Evolutionary conservation across 768 basidiomycete species (phyloP).

Genomic region (Suillus subalutaceus): DNA sequence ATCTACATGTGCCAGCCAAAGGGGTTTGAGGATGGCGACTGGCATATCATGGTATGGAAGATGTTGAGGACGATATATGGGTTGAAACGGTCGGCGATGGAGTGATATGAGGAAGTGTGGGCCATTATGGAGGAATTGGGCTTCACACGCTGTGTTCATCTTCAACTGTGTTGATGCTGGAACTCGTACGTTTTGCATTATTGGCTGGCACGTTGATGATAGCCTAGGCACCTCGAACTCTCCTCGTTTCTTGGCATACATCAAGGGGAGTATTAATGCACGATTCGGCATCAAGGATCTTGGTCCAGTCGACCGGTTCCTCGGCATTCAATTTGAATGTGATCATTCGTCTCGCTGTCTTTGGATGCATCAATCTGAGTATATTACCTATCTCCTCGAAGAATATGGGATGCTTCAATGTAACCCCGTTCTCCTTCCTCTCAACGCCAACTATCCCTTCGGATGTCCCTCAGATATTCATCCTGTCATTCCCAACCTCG

Average conservation of each 20-base stretch:
- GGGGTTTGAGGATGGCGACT: too few relatives aligned
- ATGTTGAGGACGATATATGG: too few relatives aligned
- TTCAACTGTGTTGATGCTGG: too few relatives aligned
- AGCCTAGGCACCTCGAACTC: neutral
- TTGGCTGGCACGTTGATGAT: neutral
- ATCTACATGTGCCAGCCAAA: too few relatives aligned
- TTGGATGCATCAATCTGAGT: neutral
- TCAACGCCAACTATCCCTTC: neutral
- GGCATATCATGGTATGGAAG: too few relatives aligned
- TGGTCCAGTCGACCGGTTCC: neutral
- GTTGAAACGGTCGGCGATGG: too few relatives aligned
- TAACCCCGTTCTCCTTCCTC: neutral
- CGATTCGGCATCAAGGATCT: neutral
- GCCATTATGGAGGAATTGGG: too few relatives aligned
- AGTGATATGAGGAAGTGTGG: too few relatives aligned
- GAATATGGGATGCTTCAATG: slow-evolving; percentile 38
- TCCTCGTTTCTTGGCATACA: neutral
- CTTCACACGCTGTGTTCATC: too few relatives aligned
- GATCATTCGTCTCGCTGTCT: neutral
- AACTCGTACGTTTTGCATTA: neutral
- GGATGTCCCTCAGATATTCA: fast-evolving
- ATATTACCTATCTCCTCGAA: neutral
- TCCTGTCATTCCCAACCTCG: neutral
- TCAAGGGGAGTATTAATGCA: neutral
- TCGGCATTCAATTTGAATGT: neutral